phyloP scores from a whole-genome alignment of 164 flowering plant genomes.

The Litsea cubeba region DNA sequence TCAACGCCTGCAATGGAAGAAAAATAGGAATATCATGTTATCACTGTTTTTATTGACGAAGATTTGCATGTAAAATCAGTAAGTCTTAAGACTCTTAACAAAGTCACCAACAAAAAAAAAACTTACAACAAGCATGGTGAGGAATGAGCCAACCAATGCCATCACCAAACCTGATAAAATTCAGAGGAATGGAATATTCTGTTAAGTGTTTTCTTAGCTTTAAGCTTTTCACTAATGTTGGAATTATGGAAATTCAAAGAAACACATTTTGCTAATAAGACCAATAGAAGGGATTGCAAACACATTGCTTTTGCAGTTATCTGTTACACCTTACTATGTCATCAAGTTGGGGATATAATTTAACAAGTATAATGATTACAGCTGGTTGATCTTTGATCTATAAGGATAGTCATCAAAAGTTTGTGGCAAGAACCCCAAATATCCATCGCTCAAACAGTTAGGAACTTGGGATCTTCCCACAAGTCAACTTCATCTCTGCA shows the following conservation, averaged over 20 bases:
- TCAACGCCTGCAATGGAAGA: conserved; percentile 53
- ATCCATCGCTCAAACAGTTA: not conserved
- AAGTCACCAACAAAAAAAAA: not conserved
- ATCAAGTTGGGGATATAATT: not conserved
- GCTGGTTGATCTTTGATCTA: not conserved
- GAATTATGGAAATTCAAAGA: not conserved
- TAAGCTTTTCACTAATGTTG: not conserved
- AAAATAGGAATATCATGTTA: not conserved
- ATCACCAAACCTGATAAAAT: conserved; percentile 62
- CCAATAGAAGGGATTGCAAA: not conserved
- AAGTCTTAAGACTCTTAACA: too few species aligned
- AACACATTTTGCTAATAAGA: not conserved
- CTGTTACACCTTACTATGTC: not conserved
- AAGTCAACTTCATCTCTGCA: not conserved
- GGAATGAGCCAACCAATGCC: conserved; percentile 87
- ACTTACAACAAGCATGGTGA: conserved; percentile 98
- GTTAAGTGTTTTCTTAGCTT: not conserved
- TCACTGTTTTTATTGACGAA: not conserved
- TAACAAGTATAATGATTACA: not conserved
- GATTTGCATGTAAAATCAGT: not conserved
- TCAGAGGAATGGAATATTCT: not conserved
- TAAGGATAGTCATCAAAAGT: not conserved
- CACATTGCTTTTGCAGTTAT: not conserved
- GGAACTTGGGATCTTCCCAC: not conserved
- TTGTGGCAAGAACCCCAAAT: not conserved